These are phyloP conservation scores for Ocimum tenuiflorum DNA, from an alignment of 257 asterid genomes.

Conservation along the genomic window DNA sequence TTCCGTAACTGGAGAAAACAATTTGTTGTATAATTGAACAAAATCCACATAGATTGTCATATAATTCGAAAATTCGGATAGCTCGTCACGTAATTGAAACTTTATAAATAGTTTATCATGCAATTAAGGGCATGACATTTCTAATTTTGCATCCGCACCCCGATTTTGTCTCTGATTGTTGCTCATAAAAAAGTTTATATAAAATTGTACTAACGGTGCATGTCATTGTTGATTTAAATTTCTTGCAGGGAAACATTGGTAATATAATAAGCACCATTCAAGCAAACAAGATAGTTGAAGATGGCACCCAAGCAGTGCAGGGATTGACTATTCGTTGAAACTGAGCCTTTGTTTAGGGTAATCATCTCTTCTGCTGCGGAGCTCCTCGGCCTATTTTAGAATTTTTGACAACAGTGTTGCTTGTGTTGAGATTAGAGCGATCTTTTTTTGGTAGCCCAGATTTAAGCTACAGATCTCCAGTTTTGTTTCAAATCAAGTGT, in stretches of 20 bases:
- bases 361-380: background rate
- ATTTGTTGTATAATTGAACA: no score
- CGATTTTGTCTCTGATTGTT: background rate
- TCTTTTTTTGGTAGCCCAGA: no score
- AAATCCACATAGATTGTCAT: no score
- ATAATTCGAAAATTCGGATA: no score
- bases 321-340: slow-evolving; percentile 55
- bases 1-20: no score
- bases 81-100: no score
- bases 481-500: slow-evolving; percentile 27
- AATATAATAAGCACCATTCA: slow-evolving; percentile 61
- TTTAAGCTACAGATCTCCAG: slow-evolving; percentile 10
- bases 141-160: background rate
- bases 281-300: slow-evolving; percentile 71
- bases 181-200: background rate
- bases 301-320: slow-evolving; percentile 59
- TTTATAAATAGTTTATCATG: no score
- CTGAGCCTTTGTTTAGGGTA: background rate
- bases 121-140: no score
- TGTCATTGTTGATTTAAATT: background rate
- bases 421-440: slow-evolving; percentile 8
- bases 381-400: background rate
- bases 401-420: slow-evolving; percentile 15
- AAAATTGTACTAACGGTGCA: background rate
- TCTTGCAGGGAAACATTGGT: slow-evolving; percentile 56